phyloP scores from a whole-genome alignment of 306 rosid species.

The Citrullus amarus region DNA sequence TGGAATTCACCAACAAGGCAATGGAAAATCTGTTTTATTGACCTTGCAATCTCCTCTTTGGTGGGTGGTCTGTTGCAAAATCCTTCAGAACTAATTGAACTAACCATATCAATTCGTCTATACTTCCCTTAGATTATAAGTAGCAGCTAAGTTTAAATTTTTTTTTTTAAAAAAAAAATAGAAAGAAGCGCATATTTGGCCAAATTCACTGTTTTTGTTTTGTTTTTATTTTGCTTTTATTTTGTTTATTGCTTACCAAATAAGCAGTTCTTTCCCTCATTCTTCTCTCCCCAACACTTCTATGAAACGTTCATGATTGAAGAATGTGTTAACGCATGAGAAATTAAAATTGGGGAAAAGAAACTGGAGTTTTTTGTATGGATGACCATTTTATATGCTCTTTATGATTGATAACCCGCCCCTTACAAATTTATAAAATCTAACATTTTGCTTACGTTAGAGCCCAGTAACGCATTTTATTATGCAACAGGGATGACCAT shows the following conservation, averaged over 20 bases:
- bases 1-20: constrained; percentile 10
- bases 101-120: neutral
- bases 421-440: too few relatives aligned
- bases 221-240: neutral
- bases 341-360: too few relatives aligned
- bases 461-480: too few relatives aligned
- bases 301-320: neutral
- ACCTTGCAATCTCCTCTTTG: neutral
- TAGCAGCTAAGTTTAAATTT: neutral
- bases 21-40: neutral
- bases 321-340: neutral
- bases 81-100: neutral
- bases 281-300: neutral
- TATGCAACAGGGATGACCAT: too few relatives aligned
- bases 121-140: neutral
- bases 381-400: too few relatives aligned
- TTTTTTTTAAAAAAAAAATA: too few relatives aligned
- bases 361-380: too few relatives aligned
- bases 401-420: too few relatives aligned
- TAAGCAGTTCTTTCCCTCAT: neutral
- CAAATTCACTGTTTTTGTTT: neutral
- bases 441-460: too few relatives aligned
- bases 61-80: neutral
- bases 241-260: neutral
- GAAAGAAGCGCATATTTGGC: neutral